Conservation (phyloP, 1,284 basidiomycete genomes). For the Volvariella volvacea region DNA sequence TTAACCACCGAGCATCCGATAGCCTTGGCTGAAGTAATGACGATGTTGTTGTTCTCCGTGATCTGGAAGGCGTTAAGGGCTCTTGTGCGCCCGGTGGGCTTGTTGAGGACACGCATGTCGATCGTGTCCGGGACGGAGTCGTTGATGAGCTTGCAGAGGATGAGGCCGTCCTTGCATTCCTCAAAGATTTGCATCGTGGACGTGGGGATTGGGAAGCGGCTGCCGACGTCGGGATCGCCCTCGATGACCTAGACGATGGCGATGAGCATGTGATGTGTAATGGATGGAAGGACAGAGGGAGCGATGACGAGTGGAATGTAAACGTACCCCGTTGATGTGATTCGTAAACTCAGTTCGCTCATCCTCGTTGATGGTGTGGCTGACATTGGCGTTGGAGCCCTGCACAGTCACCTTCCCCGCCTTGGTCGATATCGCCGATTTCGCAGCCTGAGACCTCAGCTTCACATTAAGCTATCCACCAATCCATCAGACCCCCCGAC, state of each 20-base stretch:
- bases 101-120: conserved; percentile 97
- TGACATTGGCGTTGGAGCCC: conserved; percentile 92
- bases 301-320: not conserved
- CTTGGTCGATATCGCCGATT: conserved; percentile 59
- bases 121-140: conserved; percentile 99
- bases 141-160: conserved; percentile 98
- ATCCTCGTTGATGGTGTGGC: conserved; percentile 98
- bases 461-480: conserved; percentile 73
- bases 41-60: conserved; percentile 99
- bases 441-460: conserved; percentile 49
- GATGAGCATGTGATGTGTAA: not conserved
- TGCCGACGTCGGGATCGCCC: conserved; percentile 82
- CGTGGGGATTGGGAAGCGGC: conserved; percentile 90
- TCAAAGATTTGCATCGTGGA: conserved; percentile 99
- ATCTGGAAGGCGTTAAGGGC: conserved; percentile 95
- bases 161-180: conserved; percentile 91
- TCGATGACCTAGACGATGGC: conserved; percentile 65
- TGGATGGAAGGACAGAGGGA: conserved; percentile 6
- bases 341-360: conserved; percentile 94
- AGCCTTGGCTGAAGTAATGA: conserved; percentile 96
- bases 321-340: conserved; percentile 85
- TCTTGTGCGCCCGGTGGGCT: conserved; percentile 64
- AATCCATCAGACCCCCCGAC: conserved; percentile 8
- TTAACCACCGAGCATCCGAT: conserved; percentile 99
- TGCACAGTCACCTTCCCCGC: conserved; percentile 93